Base-by-base conservation (phyloP, 306 rosid species). In the Quercus bicolor region DNA sequence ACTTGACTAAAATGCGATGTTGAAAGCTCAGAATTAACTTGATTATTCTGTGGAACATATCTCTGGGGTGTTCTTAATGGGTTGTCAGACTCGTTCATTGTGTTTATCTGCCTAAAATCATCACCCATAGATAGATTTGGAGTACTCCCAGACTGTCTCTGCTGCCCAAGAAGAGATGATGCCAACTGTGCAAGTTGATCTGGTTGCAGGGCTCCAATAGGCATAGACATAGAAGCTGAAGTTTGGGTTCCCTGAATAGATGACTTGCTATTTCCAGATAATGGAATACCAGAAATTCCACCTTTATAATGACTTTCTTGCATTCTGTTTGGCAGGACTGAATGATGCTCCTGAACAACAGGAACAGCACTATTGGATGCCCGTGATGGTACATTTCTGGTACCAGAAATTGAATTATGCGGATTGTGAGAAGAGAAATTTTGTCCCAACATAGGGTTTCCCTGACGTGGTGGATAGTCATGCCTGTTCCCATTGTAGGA, bases 131-230 rank as follows among this genome's bases (percentile, higher is more conserved):
- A 68, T 54, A 79, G 66, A 77, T 56, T 88, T 10, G 74, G 48
- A 43, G 83, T 52, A 75, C 84, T 89, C 73, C 89, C 90, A 9
- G 84, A 74, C 81, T 88, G 97, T 85, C 89, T 88, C 76, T 86
- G 92, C 85, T 87, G 90, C 79, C 88, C 96, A 55, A 89, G 89
- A 79, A 90, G 92, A 77, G 97, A 82, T 69, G 97, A 92, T 48
- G 97, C 91, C 75, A 95, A 74, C 53, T 88, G 97, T 28, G 89
- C 91, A 73, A 91, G 96, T 79, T 95, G 97, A 81, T 95, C 97
- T 6, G 93, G 91, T 69, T 83, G 94, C 73, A 86, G 82, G 70
- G 90, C 53, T 33, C 86, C 85, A 73, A 83, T 85, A 14, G 93
- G 81, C 40, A 80, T 20, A 55, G 90, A 73, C 37, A 78, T 64